These are phyloP conservation scores for Colletotrichum magnum DNA, from an alignment of 2,329 filamentous ascomycete species.

Conservation along the genomic window DNA sequence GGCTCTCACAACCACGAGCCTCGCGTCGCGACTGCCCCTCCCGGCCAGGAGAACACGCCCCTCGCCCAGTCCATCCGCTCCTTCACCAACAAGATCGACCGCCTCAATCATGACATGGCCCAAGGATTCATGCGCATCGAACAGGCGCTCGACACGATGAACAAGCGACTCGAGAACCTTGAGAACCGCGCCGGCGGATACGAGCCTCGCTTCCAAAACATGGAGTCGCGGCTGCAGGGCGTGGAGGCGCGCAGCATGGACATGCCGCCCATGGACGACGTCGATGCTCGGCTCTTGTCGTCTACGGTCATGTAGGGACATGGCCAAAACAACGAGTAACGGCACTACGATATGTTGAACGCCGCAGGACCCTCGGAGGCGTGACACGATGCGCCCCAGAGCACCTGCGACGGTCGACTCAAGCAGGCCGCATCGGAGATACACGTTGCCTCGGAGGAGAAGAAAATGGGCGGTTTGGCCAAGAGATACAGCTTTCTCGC, in stretches of 20 bases:
- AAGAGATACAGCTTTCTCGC: conserved; percentile 2
- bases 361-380: no score
- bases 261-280: conserved; percentile 57
- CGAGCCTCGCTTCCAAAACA: conserved; percentile 61
- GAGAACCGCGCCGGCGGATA: conserved; percentile 61
- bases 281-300: conserved; percentile 59
- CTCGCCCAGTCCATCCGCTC: conserved; percentile 71
- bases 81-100: conserved; percentile 72
- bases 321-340: conserved; percentile 32
- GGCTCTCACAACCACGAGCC: conserved; percentile 74
- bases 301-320: conserved; percentile 58
- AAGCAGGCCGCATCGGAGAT: conserved; percentile 5
- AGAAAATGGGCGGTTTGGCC: conserved; percentile 14
- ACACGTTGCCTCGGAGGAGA: neutral
- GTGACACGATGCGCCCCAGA: no score
- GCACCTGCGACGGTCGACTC: neutral
- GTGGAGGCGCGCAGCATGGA: conserved; percentile 52
- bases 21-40: conserved; percentile 66
- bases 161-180: conserved; percentile 69
- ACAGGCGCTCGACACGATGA: conserved; percentile 64
- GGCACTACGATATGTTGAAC: neutral
- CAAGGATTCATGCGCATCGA: conserved; percentile 68
- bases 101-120: conserved; percentile 69
- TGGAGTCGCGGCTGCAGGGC: conserved; percentile 58
- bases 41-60: conserved; percentile 71